phyloP scores from a whole-genome alignment of 495 filamentous ascomycete species.

The Friedmanniomyces endolithicus region DNA sequence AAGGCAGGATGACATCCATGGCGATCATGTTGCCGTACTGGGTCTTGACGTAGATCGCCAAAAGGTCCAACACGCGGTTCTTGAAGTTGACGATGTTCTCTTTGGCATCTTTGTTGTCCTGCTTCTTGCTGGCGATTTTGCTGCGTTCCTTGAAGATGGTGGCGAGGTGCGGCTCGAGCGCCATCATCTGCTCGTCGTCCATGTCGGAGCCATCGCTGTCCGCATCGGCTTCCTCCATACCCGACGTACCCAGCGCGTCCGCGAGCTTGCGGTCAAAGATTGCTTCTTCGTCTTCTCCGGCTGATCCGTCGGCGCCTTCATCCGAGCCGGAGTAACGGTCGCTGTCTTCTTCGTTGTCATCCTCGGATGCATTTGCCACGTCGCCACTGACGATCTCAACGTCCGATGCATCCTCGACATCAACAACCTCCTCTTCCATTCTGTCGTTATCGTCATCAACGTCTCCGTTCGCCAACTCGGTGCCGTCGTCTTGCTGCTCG shows the following conservation, averaged over 20 bases:
- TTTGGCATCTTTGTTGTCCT: conserved; percentile 73
- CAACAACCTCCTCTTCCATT: conserved; percentile 38
- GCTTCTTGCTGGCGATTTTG: conserved; percentile 48
- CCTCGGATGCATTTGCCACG: conserved; percentile 6
- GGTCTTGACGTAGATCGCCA: conserved; percentile 75
- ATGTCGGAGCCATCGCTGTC: conserved; percentile 51
- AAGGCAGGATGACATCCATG: conserved; percentile 55
- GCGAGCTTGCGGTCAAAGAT: conserved; percentile 69
- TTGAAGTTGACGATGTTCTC: conserved; percentile 93
- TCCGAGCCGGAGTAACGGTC: conserved; percentile 17
- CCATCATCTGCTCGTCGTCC: conserved; percentile 93
- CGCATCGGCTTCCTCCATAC: conserved; percentile 38
- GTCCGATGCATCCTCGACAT: conserved; percentile 27
- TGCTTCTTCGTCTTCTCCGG: conserved; percentile 32
- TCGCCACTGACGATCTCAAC: conserved; percentile 25
- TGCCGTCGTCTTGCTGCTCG: conserved; percentile 58
- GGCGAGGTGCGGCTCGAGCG: conserved; percentile 64
- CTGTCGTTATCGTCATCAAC: conserved; percentile 34
- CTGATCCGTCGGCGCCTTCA: conserved; percentile 16
- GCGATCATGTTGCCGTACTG: conserved; percentile 53
- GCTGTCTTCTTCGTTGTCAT: conserved; percentile 18
- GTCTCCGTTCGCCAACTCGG: conserved; percentile 47
- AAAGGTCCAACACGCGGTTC: conserved; percentile 74
- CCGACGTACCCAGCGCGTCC: conserved; percentile 52
- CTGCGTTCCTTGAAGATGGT: conserved; percentile 71